Evolutionary conservation across 139 green algal species (phyloP).

Genomic region (Closterium sp.): DNA sequence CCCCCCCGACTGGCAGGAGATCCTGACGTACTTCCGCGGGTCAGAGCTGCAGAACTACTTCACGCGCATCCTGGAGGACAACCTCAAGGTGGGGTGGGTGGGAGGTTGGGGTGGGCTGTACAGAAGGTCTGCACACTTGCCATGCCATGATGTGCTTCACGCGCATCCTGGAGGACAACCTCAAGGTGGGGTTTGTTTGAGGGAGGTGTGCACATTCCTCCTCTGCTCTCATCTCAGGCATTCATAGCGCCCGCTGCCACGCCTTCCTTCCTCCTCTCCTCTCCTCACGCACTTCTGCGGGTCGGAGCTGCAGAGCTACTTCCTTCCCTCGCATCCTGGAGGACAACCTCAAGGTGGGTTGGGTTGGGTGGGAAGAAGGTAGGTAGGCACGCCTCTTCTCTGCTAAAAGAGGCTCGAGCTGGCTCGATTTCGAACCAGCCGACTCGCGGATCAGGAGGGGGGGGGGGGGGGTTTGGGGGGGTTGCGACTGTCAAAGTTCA

Average conservation of each 20-base stretch:
- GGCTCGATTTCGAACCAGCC: no score
- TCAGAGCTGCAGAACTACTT: constrained; percentile 99
- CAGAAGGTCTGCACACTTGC: neutral
- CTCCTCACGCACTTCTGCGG: constrained; percentile 95
- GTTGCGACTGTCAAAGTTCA: neutral
- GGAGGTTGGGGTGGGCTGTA: neutral
- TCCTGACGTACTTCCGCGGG: constrained; percentile 94
- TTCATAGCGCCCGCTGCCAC: no score
- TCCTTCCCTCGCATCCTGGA: constrained; percentile 90
- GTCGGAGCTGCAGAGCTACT: constrained; percentile 97
- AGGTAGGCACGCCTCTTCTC: neutral
- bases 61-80: constrained; percentile 91
- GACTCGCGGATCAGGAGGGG: neutral
- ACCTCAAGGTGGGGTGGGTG: constrained; percentile 72
- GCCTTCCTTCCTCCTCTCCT: no score
- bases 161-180: constrained; percentile 90
- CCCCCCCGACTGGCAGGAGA: constrained; percentile 95
- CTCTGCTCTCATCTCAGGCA: no score
- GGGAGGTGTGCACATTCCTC: no score
- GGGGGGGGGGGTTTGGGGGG: neutral
- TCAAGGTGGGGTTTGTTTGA: constrained; percentile 64
- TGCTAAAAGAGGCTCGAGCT: no score
- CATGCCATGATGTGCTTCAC: constrained; percentile 98
- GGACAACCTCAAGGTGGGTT: constrained; percentile 84
- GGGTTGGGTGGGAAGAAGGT: neutral